Evolutionary conservation across 83 land plant genomes (phyloP).

Genomic region (Picea abies): DNA sequence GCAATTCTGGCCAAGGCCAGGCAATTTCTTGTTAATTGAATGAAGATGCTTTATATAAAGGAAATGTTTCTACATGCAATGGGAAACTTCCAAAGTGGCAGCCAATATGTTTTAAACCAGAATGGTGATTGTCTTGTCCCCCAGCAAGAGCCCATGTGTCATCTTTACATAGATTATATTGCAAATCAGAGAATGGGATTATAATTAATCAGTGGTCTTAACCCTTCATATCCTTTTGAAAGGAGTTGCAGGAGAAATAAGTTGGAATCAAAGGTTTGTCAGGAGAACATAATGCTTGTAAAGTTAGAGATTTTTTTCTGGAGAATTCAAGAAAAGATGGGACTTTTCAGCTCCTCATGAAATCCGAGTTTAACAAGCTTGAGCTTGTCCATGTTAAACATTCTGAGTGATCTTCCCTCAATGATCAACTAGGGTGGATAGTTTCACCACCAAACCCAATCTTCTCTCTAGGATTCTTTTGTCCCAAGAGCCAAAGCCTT

Average conservation of each 20-base stretch:
- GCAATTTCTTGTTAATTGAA: not conserved
- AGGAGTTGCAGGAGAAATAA: not conserved
- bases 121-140: too few species aligned
- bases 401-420: too few species aligned
- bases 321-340: not conserved
- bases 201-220: not conserved
- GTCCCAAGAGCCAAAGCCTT: too few species aligned
- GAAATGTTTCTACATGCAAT: not conserved
- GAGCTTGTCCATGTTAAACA: too few species aligned
- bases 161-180: not conserved
- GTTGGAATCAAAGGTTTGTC: not conserved
- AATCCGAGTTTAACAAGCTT: too few species aligned
- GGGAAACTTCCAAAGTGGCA: not conserved
- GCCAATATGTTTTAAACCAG: not conserved
- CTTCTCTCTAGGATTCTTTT: too few species aligned
- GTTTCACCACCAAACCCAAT: too few species aligned
- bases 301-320: not conserved
- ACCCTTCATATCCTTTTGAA: not conserved
- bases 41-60: not conserved
- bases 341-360: too few species aligned
- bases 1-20: conserved; percentile 6
- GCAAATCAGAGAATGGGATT: not conserved
- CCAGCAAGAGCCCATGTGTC: not conserved
- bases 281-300: not conserved
- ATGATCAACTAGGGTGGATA: too few species aligned